Base-by-base conservation (phyloP, 441 rosid genomes). In the Rhodomyrtus psidioides region DNA sequence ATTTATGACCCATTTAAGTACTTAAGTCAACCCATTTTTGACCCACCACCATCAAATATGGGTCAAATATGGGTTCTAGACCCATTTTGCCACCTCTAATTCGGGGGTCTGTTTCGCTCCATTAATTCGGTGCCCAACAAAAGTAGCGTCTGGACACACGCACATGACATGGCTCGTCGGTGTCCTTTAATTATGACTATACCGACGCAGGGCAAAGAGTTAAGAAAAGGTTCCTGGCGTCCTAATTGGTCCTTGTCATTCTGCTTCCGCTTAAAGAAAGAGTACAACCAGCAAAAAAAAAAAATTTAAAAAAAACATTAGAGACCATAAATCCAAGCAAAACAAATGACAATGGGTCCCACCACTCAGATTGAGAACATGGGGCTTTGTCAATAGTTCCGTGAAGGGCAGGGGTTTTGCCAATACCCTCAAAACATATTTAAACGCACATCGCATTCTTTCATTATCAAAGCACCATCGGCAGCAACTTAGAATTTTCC, bases 221-320 rank as follows among this genome's bases (percentile, higher is more conserved):
- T 70, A 10, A 49, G 10, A 70, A 70, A 34, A 0, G 79, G 46
- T 9, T 42, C 79, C 49, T 10, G 79, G 79, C 79, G 49, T 39
- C 79, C 6, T 1, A 12, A 39, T 10, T 1, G 79, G n/a, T 21
- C 46, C 79, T 5, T 2, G 79, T 42, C 79, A 39, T 30, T 62
- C 49, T 39, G 79, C 79, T 39, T 21, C 49, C n/a, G 79, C 79
- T 39, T 21, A 12, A 21, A n/a, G 79, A 70, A 34, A 70, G 46
- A 34, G 26, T 2, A 9, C 9, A 0, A 26, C 0, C 12, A 4
- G 6, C 6, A 19, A 6, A 54, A 2, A 4, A 34, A 16, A 14
- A 14, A 15, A 15, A n/a, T n/a, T n/a, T n/a, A n/a, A n/a, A n/a
- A n/a, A n/a, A n/a, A n/a, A n/a, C n/a, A n/a, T n/a, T n/a, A n/a